Evolutionary conservation across 257 asterid species (phyloP), one percentile per base, ranked within the genome.

Genomic region (Hygrophila difformis): DNA sequence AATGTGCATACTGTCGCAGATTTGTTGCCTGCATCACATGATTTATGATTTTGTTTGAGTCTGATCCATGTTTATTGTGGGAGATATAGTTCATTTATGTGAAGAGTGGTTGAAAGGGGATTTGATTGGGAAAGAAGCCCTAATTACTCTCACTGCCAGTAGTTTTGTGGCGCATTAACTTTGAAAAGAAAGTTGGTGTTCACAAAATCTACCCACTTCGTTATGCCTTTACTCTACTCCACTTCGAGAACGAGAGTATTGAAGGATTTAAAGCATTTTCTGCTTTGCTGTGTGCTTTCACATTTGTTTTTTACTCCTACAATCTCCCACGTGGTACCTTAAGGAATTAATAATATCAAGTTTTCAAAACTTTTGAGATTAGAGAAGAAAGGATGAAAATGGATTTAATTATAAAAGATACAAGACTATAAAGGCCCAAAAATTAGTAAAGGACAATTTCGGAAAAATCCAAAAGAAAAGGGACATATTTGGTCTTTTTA

Each of bases 101-200:
- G 98, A 91, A 47, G 96, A 79, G 47, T 91, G 98, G 98, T 91
- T 96, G 98, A 82, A 91, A 61, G 59, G 73, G 54, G 84, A 56
- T 42, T 74, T 80, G 23, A 12, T 28, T 2, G 98, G 96, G 70
- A 91, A 69, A 29, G 96, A 91, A 60, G 64, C 67, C 36, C 65
- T 91, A 29, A 75, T 91, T 58, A 67, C 95, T n/a, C 96, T 74
- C 93, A 1, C 45, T 91, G 72, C 94, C 96, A 8, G 85, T 85
- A 59, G 26, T 86, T 55, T 35, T 91, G 45, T 82, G 96, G 17
- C 82, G 85, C 96, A 10, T 55, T 91, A 77, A 86, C 88, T 14
- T 62, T 61, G 56, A 82, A 74, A 91, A 79, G 89, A 91, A 91
- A 54, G 82, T 76, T 18, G 94, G 86, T 49, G 87, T 91, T 51